These are phyloP conservation scores for Calycina herbarum DNA, from an alignment of 2,329 filamentous ascomycete species.

Conservation along the genomic window DNA sequence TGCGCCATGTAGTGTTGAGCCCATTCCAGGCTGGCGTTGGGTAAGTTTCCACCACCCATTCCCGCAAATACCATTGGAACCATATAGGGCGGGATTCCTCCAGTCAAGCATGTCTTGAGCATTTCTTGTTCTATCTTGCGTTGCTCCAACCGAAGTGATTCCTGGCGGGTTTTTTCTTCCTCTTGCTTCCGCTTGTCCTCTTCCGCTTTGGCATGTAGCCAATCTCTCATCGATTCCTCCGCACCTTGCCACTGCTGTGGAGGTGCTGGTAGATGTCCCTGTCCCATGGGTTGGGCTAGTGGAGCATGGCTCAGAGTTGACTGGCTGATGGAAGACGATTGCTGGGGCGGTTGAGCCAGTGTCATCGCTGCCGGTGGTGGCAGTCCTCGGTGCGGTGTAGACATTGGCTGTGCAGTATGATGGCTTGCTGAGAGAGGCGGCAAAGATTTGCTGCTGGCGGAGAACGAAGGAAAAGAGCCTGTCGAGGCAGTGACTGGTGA, in stretches of 20 bases:
- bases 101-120: conserved; percentile 64
- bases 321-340: conserved; percentile 34
- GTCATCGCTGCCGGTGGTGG: conserved; percentile 68
- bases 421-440: conserved; percentile 38
- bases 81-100: conserved; percentile 72
- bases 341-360: conserved; percentile 45
- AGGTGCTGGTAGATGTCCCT: conserved; percentile 60
- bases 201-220: conserved; percentile 70
- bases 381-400: conserved; percentile 67
- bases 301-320: conserved; percentile 37
- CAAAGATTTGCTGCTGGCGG: conserved; percentile 34
- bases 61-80: conserved; percentile 74
- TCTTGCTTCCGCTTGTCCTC: conserved; percentile 74
- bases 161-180: conserved; percentile 66
- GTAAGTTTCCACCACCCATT: conserved; percentile 63
- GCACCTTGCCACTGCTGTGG: conserved; percentile 66
- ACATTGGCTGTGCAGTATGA: conserved; percentile 60
- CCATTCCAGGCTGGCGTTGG: conserved; percentile 64
- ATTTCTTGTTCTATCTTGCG: conserved; percentile 73
- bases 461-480: conserved; percentile 34
- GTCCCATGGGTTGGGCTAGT: conserved; percentile 41
- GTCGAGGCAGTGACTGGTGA: conserved; percentile 41
- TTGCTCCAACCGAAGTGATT: conserved; percentile 68
- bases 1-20: conserved; percentile 65
- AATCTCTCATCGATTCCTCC: conserved; percentile 71